Conservation (phyloP, 2,329 filamentous ascomycete genomes). For the Fusarium penzigii region DNA sequence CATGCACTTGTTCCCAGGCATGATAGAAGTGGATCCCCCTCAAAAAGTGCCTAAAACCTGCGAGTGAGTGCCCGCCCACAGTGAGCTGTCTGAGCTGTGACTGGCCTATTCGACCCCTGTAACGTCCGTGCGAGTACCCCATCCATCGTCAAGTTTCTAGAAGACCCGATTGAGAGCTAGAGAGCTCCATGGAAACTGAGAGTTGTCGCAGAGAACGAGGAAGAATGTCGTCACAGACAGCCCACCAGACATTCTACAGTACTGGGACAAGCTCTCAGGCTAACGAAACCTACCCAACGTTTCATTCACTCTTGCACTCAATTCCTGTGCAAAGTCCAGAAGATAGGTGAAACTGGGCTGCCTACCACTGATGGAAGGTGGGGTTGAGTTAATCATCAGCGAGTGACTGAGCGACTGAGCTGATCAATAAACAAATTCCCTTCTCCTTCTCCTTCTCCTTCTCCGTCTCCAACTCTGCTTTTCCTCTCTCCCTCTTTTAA, state of each 20-base stretch:
- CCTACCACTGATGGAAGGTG: conserved; percentile 2
- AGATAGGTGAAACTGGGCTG: not conserved
- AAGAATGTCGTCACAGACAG: conserved; percentile 25
- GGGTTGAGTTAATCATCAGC: conserved; percentile 4
- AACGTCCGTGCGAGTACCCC: not conserved
- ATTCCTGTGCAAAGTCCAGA: too few relatives aligned
- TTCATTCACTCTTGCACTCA: not conserved
- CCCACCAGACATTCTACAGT: conserved; percentile 10
- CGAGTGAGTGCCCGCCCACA: too few relatives aligned
- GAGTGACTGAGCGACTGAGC: conserved; percentile 6
- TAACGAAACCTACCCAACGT: not conserved
- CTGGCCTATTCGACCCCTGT: too few relatives aligned
- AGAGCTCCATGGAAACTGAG: conserved; percentile 23
- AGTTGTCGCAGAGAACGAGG: conserved; percentile 18
- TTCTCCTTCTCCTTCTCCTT: not conserved
- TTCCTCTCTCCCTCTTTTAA: conserved; percentile 1
- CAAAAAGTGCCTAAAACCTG: too few relatives aligned
- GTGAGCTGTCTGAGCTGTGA: too few relatives aligned
- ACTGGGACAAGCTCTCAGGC: not conserved
- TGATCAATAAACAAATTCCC: conserved; percentile 20
- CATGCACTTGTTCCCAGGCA: too few relatives aligned
- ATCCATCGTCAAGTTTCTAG: conserved; percentile 21
- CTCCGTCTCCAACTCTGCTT: not conserved
- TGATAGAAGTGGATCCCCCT: too few relatives aligned
- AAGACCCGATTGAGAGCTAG: conserved; percentile 26